Evolutionary conservation across 768 basidiomycete genomes (phyloP), one percentile per base, ranked within the genome.

Genomic region (Rhodotorula graminis): DNA sequence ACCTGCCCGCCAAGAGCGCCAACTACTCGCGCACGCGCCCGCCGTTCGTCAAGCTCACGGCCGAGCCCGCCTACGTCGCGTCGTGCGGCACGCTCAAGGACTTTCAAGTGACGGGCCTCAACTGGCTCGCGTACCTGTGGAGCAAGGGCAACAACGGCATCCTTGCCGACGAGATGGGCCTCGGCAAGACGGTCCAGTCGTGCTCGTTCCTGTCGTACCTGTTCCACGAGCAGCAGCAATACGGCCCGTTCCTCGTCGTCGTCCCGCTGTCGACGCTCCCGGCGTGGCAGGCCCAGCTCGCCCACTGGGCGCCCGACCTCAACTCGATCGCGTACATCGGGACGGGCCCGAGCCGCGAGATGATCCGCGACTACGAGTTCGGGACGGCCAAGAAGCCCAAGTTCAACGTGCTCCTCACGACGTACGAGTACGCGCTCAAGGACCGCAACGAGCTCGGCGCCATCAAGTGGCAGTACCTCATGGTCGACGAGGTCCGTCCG

Each of bases 111-210:
- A 96, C 93, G 5, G 96, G 96, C 33, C 85, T 99, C 74, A 99
- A 99, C 80, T 99, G 96, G 96, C 85, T 99, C n/a, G 90, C 92
- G 9, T 98, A 95, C 81, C 84, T 94, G 25, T 98, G 96, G 96
- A 88, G 86, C 75, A 88, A 92, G 77, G 91, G 91, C 16, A 90
- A 95, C 77, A 98, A 98, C 80, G 96, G 96, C 29, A 96, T 99
- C 70, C 83, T 99, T 49, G 96, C 96, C 1, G 96, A 99, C 79
- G 96, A 99, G 85, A 99, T 98, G 96, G 96, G 96, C 80, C 89
- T 99, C 37, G 96, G 96, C 65, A 99, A 99, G 87, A 85, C 84
- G 86, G 94, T 99, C 14, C 96, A 99, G 84, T 94, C 94, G 0
- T 95, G 98, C 19, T 82, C 93, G 0, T 95, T 94, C 83, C 85